Percentiles rank a stretch among this genome's conserved stretches.
Evolutionary conservation across 2,329 filamentous ascomycete genomes (phyloP).

Genomic region (Nothopassalora personata): DNA sequence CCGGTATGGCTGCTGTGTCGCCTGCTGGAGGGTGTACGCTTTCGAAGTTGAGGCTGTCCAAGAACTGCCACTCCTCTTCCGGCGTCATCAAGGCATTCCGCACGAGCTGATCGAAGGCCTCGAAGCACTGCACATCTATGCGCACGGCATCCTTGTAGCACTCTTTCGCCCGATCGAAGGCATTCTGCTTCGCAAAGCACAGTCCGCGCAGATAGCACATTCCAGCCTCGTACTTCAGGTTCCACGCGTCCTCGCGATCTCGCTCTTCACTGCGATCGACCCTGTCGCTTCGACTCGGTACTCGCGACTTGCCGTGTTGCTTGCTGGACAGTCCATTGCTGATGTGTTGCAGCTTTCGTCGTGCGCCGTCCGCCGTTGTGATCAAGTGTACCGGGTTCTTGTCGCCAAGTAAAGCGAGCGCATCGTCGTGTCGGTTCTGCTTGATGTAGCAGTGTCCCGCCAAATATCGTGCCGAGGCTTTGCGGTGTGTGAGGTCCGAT

Average conservation of each 20-base stretch:
- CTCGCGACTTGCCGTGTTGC: slow-evolving; percentile 36
- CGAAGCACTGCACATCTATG: slow-evolving; percentile 96
- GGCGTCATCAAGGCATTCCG: slow-evolving; percentile 89
- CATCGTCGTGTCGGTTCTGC: slow-evolving; percentile 84
- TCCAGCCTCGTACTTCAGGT: slow-evolving; percentile 83
- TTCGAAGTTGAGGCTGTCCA: slow-evolving; percentile 87
- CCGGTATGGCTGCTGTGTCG: slow-evolving; percentile 64
- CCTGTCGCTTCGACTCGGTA: slow-evolving; percentile 44
- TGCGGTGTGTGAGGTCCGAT: slow-evolving; percentile 74
- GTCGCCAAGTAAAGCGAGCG: slow-evolving; percentile 78
- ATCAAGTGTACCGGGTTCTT: slow-evolving; percentile 90
- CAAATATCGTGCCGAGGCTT: slow-evolving; percentile 83
- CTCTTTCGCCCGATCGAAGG: slow-evolving; percentile 93
- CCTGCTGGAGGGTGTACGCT: slow-evolving; percentile 59
- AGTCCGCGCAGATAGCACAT: slow-evolving; percentile 95
- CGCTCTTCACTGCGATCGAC: slow-evolving; percentile 56
- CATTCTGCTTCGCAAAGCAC: slow-evolving; percentile 95
- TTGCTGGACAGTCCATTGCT: slow-evolving; percentile 45
- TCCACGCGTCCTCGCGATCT: slow-evolving; percentile 64
- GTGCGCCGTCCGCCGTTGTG: slow-evolving; percentile 56
- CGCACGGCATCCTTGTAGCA: slow-evolving; percentile 97
- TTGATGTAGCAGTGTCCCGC: slow-evolving; percentile 92
- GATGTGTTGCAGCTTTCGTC: slow-evolving; percentile 67
- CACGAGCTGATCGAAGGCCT: slow-evolving; percentile 93
- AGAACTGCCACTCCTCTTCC: slow-evolving; percentile 82